Conservation (phyloP, 2,329 filamentous ascomycete genomes). For the Aureobasidium sp. region DNA sequence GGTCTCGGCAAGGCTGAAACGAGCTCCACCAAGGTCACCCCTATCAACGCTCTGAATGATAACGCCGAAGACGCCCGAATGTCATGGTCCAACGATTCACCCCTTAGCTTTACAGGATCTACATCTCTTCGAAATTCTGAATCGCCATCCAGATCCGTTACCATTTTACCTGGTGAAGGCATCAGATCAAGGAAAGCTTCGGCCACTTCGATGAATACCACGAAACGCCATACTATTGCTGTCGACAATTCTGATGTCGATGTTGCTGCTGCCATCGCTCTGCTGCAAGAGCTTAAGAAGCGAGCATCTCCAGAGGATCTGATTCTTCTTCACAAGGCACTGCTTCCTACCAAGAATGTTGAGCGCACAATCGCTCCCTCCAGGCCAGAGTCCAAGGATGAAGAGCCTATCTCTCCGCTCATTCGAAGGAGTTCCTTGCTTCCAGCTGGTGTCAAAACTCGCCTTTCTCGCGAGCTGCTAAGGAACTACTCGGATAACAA, state of each 20-base stretch:
- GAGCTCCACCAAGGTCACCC: conserved; percentile 1
- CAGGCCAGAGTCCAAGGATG: neutral
- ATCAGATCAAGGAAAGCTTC: neutral
- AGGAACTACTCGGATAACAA: conserved; percentile 15
- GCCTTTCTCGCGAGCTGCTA: conserved; percentile 20
- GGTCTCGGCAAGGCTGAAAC: neutral
- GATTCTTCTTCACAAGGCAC: conserved; percentile 34
- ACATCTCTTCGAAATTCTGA: neutral
- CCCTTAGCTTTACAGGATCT: conserved; percentile 5
- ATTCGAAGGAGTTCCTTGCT: conserved; percentile 35
- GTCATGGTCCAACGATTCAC: conserved; percentile 9
- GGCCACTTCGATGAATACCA: neutral
- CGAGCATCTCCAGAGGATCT: conserved; percentile 43
- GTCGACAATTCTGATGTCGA: conserved; percentile 28
- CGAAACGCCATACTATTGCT: conserved; percentile 9
- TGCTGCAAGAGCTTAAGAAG: conserved; percentile 43
- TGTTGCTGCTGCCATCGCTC: conserved; percentile 37
- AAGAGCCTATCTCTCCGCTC: conserved; percentile 15
- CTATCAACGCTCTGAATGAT: conserved; percentile 3
- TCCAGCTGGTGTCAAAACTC: conserved; percentile 32
- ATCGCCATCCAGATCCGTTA: neutral
- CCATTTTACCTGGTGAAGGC: neutral
- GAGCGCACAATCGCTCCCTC: conserved; percentile 17
- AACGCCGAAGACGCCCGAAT: conserved; percentile 2
- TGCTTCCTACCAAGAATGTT: conserved; percentile 29